phyloP scores from a whole-genome alignment of 2,329 filamentous ascomycete genomes.

The Pseudocercospora crystallina region DNA sequence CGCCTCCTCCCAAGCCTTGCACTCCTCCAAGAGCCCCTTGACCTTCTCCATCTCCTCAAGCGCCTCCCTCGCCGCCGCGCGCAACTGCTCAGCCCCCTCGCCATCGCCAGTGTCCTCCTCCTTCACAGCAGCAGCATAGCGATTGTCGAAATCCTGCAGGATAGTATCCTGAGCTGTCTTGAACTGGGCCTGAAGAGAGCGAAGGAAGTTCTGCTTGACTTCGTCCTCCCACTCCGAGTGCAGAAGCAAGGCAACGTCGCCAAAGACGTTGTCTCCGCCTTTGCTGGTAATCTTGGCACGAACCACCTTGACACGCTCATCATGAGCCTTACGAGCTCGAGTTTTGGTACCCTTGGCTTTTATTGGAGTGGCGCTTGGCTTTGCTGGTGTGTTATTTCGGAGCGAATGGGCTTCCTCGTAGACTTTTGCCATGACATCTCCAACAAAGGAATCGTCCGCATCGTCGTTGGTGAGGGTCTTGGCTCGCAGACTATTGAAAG shows the following conservation, averaged over 20 bases:
- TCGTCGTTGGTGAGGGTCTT: neutral
- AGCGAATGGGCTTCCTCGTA: neutral
- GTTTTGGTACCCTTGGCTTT: neutral
- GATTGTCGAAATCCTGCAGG: constrained; percentile 1
- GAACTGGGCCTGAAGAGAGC: too few species aligned
- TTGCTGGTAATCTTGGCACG: neutral
- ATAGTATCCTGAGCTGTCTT: too few species aligned
- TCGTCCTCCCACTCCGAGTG: neutral
- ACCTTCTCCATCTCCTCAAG: too few species aligned
- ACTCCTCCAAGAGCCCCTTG: too few species aligned
- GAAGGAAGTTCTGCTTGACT: neutral
- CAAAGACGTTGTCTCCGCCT: neutral
- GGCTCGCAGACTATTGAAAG: too few species aligned
- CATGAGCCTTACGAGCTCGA: neutral
- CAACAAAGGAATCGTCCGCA: neutral
- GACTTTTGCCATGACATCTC: neutral
- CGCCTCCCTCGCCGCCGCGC: too few species aligned
- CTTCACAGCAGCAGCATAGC: too few species aligned
- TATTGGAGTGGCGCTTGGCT: neutral
- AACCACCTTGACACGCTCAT: neutral
- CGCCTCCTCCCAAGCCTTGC: too few species aligned
- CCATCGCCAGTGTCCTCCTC: too few species aligned
- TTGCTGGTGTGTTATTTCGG: neutral
- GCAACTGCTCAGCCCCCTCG: too few species aligned
- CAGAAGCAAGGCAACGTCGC: neutral